Conservation (phyloP, 306 rosid genomes). For the Senna tora region DNA sequence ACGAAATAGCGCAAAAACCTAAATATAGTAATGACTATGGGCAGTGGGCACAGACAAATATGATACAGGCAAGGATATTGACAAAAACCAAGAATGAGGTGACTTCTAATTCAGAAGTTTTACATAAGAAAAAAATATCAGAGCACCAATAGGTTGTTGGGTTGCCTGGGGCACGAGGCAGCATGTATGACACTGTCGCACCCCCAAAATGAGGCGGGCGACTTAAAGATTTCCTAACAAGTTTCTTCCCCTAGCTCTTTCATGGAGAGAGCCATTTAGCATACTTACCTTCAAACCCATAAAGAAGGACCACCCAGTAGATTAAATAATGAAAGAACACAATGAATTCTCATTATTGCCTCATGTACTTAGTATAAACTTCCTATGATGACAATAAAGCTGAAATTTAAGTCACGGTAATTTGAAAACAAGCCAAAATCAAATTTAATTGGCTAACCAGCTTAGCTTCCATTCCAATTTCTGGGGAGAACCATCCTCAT, state of each 20-base stretch:
- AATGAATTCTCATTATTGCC: background rate
- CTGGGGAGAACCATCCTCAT: background rate
- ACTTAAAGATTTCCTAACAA: too few relatives aligned
- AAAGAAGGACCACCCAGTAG: background rate
- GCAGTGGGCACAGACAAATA: background rate
- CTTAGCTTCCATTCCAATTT: background rate
- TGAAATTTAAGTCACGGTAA: background rate
- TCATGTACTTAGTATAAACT: background rate
- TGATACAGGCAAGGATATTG: background rate
- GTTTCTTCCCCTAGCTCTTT: too few relatives aligned
- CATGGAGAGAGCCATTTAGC: too few relatives aligned
- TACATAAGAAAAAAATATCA: background rate
- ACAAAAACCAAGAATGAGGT: slow-evolving; percentile 9
- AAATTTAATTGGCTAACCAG: background rate
- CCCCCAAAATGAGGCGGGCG: too few relatives aligned
- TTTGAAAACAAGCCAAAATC: background rate
- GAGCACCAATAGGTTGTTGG: too few relatives aligned
- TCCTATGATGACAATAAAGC: background rate
- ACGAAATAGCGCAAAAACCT: background rate
- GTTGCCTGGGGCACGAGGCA: too few relatives aligned
- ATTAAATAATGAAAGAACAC: background rate
- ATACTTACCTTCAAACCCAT: too few relatives aligned
- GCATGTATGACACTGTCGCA: too few relatives aligned
- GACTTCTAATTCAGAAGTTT: background rate
- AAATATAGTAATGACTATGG: slow-evolving; percentile 3